A percentile compares a stretch with the other conserved stretches of the same genome.
phyloP scores from a whole-genome alignment of 495 filamentous ascomycete genomes.

The Penicillium paxilli region DNA sequence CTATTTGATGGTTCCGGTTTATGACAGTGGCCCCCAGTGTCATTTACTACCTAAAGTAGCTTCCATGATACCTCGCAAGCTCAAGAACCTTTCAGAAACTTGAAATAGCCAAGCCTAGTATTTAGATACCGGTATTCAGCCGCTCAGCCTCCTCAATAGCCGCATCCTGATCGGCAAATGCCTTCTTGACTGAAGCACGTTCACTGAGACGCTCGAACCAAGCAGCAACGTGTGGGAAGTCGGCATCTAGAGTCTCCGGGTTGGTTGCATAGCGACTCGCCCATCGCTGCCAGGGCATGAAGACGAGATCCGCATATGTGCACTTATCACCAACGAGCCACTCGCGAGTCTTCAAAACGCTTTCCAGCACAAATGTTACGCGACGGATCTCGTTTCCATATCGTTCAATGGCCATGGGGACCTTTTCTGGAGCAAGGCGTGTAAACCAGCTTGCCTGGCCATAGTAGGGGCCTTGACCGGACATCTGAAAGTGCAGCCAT shows the following conservation, averaged over 20 bases:
- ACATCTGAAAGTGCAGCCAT: constrained; percentile 32
- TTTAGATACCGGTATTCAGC: too few species aligned
- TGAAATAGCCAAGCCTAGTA: too few species aligned
- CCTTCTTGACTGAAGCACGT: too few species aligned
- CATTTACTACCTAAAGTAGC: too few species aligned
- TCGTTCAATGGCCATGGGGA: constrained; percentile 53
- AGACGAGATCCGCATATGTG: constrained; percentile 51
- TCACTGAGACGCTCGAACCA: constrained; percentile 39
- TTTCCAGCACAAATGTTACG: constrained; percentile 55
- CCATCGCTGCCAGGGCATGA: constrained; percentile 42
- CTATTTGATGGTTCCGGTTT: too few species aligned
- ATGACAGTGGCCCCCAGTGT: too few species aligned
- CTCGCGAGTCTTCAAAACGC: constrained; percentile 39
- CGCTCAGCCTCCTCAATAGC: too few species aligned
- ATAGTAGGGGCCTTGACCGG: constrained; percentile 62
- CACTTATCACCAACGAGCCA: constrained; percentile 56
- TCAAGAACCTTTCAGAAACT: too few species aligned
- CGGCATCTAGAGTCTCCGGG: constrained; percentile 17
- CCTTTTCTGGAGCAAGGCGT: constrained; percentile 48
- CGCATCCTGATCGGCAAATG: too few species aligned
- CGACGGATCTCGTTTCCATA: constrained; percentile 57
- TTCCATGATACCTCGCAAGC: too few species aligned
- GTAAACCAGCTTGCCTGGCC: constrained; percentile 53
- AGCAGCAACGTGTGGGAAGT: constrained; percentile 25
- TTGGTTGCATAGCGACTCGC: constrained; percentile 8